These are phyloP conservation scores for Phytophthora constricta DNA, from an alignment of 352 stramenopile species.

Conservation along the genomic window DNA sequence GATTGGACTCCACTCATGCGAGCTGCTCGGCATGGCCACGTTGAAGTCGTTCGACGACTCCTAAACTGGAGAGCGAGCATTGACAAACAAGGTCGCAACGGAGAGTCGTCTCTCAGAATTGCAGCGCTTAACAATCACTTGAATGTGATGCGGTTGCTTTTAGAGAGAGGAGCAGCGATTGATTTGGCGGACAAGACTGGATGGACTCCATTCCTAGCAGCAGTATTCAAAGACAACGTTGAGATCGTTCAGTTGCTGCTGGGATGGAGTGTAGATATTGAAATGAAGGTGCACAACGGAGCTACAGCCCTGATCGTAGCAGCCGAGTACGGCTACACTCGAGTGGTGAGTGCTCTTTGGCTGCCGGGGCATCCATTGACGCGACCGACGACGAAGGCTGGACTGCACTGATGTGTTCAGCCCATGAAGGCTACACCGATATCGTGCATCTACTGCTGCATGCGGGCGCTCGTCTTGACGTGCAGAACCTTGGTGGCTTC, in stretches of 20 bases:
- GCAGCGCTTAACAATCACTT: slow-evolving; percentile 26
- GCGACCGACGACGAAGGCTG: slow-evolving; percentile 27
- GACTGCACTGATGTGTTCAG: slow-evolving; percentile 36
- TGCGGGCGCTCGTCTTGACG: slow-evolving; percentile 12
- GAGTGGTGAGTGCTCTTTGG: slow-evolving; percentile 22
- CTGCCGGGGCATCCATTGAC: slow-evolving; percentile 18
- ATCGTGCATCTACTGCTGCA: slow-evolving; percentile 26
- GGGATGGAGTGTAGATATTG: slow-evolving; percentile 10
- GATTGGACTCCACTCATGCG: slow-evolving; percentile 23
- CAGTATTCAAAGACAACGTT: slow-evolving; percentile 22
- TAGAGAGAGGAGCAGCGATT: slow-evolving; percentile 11
- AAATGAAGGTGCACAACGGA: slow-evolving; percentile 13
- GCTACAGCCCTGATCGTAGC: slow-evolving; percentile 23
- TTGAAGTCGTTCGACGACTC: slow-evolving; percentile 21
- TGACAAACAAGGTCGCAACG: slow-evolving; percentile 28
- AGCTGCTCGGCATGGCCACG: slow-evolving; percentile 20
- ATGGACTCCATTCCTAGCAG: slow-evolving; percentile 29
- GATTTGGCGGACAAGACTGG: slow-evolving; percentile 25
- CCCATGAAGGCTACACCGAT: slow-evolving; percentile 27
- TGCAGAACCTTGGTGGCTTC: slow-evolving; percentile 21
- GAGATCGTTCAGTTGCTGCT: slow-evolving; percentile 24
- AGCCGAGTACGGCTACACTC: slow-evolving; percentile 20
- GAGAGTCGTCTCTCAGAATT: slow-evolving; percentile 30
- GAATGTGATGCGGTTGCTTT: slow-evolving; percentile 17
- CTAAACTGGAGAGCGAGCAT: slow-evolving; percentile 19